Conservation (phyloP, 2,329 filamentous ascomycete genomes). For the Monilinia laxa region DNA sequence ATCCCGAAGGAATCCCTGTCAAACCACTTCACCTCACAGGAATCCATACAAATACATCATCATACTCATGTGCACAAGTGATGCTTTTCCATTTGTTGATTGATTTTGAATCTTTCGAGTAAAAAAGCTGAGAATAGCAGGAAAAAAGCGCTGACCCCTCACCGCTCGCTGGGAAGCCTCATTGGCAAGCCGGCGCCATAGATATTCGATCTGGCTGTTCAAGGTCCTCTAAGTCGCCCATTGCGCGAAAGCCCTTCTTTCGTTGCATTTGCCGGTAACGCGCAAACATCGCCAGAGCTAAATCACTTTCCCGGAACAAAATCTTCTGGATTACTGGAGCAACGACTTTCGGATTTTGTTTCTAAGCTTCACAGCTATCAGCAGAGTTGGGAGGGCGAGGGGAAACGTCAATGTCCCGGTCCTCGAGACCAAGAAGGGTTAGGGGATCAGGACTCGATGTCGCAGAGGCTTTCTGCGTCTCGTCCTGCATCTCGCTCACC, state of each 20-base stretch:
- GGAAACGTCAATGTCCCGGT: conserved; percentile 57
- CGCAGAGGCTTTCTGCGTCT: conserved; percentile 59
- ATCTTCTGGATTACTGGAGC: conserved; percentile 38
- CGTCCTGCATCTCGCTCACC: conserved; percentile 52
- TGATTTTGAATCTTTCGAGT: conserved; percentile 26
- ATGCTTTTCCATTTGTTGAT: conserved; percentile 32
- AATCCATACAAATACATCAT: conserved; percentile 31
- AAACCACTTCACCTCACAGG: conserved; percentile 36
- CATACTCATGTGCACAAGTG: conserved; percentile 28
- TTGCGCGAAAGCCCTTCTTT: conserved; percentile 40
- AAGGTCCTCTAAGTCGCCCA: conserved; percentile 40
- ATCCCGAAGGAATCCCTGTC: conserved; percentile 33
- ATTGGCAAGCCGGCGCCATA: conserved; percentile 34
- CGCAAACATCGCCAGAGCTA: conserved; percentile 36
- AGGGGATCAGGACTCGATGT: conserved; percentile 64
- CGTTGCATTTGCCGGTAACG: conserved; percentile 38
- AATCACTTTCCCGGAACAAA: conserved; percentile 35
- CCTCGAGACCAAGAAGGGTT: conserved; percentile 50
- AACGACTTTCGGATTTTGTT: conserved; percentile 39
- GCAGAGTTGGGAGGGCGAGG: conserved; percentile 41
- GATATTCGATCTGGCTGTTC: conserved; percentile 45
- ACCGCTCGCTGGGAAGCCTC: conserved; percentile 34
- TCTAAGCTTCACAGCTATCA: conserved; percentile 41
- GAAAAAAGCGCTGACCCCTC: conserved; percentile 30
- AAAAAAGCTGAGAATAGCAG: conserved; percentile 32